A percentile compares a stretch with the other conserved stretches of the same genome.
Conservation (phyloP, 768 basidiomycete species). For the Mycena kentingensis region DNA sequence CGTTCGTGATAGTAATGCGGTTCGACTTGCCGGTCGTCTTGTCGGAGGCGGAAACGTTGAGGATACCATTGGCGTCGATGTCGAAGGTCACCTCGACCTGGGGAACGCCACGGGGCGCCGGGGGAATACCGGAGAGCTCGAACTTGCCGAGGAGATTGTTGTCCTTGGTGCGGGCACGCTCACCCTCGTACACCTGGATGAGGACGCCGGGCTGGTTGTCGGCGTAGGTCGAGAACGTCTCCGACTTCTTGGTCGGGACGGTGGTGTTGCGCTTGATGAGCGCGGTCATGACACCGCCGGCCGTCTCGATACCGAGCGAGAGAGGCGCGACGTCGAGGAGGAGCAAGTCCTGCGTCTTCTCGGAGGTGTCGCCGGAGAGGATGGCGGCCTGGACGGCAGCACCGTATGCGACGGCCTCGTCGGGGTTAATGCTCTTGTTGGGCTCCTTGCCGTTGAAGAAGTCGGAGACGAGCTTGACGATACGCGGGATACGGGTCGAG, state of each 20-base stretch:
- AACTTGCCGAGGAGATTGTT: slow-evolving; percentile 99
- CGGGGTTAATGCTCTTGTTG: slow-evolving; percentile 99
- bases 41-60: slow-evolving; percentile 94
- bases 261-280: slow-evolving; percentile 99
- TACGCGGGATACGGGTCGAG: slow-evolving; percentile 97
- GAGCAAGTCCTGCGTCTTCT: slow-evolving; percentile 95
- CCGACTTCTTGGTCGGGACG: slow-evolving; percentile 97
- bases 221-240: slow-evolving; percentile 97
- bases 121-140: slow-evolving; percentile 94
- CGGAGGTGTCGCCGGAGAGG: slow-evolving; percentile 95
- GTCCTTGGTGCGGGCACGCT: slow-evolving; percentile 97
- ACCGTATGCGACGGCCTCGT: slow-evolving; percentile 98
- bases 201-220: slow-evolving; percentile 99
- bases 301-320: slow-evolving; percentile 95
- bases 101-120: slow-evolving; percentile 96
- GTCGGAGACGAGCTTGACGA: slow-evolving; percentile 96
- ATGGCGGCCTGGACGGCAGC: slow-evolving; percentile 99
- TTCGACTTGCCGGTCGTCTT: slow-evolving; percentile 97
- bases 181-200: slow-evolving; percentile 98
- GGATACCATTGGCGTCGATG: slow-evolving; percentile 94
- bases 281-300: slow-evolving; percentile 98
- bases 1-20: slow-evolving; percentile 92
- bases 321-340: slow-evolving; percentile 92
- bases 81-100: slow-evolving; percentile 98
- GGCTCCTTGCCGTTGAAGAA: slow-evolving; percentile 99